Evolutionary conservation across 169 alveolate species (phyloP).

Genomic region (Hepatocystis sp.): DNA sequence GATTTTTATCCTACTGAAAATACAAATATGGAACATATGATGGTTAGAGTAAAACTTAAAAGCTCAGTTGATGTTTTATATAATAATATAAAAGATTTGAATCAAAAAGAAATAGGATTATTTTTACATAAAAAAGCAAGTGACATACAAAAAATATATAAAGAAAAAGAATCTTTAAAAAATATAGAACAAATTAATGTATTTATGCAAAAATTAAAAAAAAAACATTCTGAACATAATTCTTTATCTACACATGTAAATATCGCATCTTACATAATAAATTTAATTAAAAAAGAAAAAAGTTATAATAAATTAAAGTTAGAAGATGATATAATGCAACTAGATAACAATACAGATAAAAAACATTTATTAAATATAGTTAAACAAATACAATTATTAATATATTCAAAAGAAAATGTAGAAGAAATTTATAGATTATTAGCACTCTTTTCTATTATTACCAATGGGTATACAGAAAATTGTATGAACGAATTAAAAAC

Average conservation of each 20-base stretch:
- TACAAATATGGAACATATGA: not conserved
- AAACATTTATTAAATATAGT: slow-evolving; percentile 68
- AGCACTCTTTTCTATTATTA: slow-evolving; percentile 76
- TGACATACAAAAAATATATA: slow-evolving; percentile 88
- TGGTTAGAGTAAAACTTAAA: slow-evolving; percentile 24
- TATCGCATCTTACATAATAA: slow-evolving; percentile 87
- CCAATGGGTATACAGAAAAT: slow-evolving; percentile 76
- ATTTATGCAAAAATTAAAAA: slow-evolving; percentile 88
- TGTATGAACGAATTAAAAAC: slow-evolving; percentile 79
- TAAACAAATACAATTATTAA: slow-evolving; percentile 74
- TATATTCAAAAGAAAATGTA: slow-evolving; percentile 76
- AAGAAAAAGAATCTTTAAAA: slow-evolving; percentile 86
- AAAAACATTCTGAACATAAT: slow-evolving; percentile 90
- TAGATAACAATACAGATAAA: slow-evolving; percentile 74
- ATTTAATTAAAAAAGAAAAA: slow-evolving; percentile 80
- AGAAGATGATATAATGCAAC: slow-evolving; percentile 87
- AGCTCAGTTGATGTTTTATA: slow-evolving; percentile 84
- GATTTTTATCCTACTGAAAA: too few relatives aligned
- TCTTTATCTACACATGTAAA: slow-evolving; percentile 91
- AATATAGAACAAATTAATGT: slow-evolving; percentile 89
- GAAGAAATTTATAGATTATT: slow-evolving; percentile 77
- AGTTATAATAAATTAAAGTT: slow-evolving; percentile 82
- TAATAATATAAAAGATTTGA: slow-evolving; percentile 84
- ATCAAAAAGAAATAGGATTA: slow-evolving; percentile 86
- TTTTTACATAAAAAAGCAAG: slow-evolving; percentile 89